Evolutionary conservation across 1,284 basidiomycete genomes (phyloP), one percentile per base, ranked within the genome.

Genomic region (Cutaneotrichosporon sp.): DNA sequence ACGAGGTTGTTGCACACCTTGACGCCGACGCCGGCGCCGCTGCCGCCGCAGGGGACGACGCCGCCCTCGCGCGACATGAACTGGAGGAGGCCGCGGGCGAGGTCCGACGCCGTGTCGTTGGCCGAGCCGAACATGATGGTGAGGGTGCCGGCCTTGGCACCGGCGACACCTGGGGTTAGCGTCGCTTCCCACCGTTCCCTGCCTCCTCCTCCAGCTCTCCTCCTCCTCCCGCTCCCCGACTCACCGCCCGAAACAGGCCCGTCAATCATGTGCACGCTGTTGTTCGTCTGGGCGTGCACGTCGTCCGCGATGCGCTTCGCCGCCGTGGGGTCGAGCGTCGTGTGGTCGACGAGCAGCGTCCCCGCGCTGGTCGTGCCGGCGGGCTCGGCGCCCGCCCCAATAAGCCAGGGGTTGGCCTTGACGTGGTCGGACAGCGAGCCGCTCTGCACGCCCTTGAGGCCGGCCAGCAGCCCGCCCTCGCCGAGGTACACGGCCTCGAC

Each of bases 401-500:
- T n/a, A 18, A 67, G 59, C 20, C 56, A 55, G 20, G 66, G 65
- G 38, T 76, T 72, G 8, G 78, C 72, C 65, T 78, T 80, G 8
- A 80, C 76, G 18, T 70, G 65, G 50, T 79, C 72, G 9, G 79
- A 76, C 47, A 80, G 77, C n/a, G n/a, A n/a, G 5, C 78, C 79
- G 0, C 31, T 18, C 16, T 10, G 20, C 0, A 82, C 82, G 2
- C 83, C 70, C 77, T 81, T 81, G 25, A 84, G 75, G 2, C 77
- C 80, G 0, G 73, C 67, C 18, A 65, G 49, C 10, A 65, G 58
- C 16, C 64, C 65, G 1, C 34, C n/a, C 51, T 66, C 64, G 50
- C 77, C 76, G 8, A 81, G 74, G 68, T 80, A 82, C 4, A 81
- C 79, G 18, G 70, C 65, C 59, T 81, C 74, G 25, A 82, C 80